Evolutionary conservation across 805 yeast genomes (phyloP).

Genomic region (Clavispora fructus): DNA sequence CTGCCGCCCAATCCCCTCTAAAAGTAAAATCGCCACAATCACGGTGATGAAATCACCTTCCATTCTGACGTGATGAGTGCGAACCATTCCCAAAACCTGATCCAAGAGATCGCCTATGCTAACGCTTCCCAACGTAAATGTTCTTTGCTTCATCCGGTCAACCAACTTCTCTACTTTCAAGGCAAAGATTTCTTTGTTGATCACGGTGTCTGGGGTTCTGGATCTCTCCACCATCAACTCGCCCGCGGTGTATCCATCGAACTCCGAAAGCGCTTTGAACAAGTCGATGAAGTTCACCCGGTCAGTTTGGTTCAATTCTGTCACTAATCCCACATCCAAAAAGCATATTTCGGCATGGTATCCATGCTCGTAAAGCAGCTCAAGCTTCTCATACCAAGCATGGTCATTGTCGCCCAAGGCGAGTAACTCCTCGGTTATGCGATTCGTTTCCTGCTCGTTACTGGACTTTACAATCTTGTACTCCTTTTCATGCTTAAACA

Average conservation of each 20-base stretch:
- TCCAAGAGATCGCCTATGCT: slow-evolving; percentile 88
- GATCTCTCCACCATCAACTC: slow-evolving; percentile 94
- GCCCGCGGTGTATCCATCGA: slow-evolving; percentile 94
- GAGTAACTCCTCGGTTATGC: slow-evolving; percentile 38
- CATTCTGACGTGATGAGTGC: slow-evolving; percentile 93
- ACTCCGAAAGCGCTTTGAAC: slow-evolving; percentile 81
- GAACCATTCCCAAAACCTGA: slow-evolving; percentile 83
- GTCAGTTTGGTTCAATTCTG: slow-evolving; percentile 75
- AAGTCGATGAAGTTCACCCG: slow-evolving; percentile 83
- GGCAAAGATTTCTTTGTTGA: slow-evolving; percentile 81
- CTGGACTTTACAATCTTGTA: slow-evolving; percentile 38
- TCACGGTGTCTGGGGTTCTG: slow-evolving; percentile 87
- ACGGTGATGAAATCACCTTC: slow-evolving; percentile 96
- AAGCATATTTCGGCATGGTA: slow-evolving; percentile 84
- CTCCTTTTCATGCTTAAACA: slow-evolving; percentile 37
- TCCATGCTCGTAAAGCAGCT: slow-evolving; percentile 45
- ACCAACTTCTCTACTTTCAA: slow-evolving; percentile 82
- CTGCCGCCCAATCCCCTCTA: slow-evolving; percentile 95
- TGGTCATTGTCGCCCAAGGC: slow-evolving; percentile 27
- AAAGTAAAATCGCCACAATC: slow-evolving; percentile 81
- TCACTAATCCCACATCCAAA: slow-evolving; percentile 89
- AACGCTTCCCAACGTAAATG: slow-evolving; percentile 88
- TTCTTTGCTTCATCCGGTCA: slow-evolving; percentile 71
- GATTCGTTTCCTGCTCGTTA: slow-evolving; percentile 43
- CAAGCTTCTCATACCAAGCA: slow-evolving; percentile 45